Evolutionary conservation across 2,329 filamentous ascomycete species (phyloP), one percentile per base, ranked within the genome.

Genomic region (Claviceps spartinae): DNA sequence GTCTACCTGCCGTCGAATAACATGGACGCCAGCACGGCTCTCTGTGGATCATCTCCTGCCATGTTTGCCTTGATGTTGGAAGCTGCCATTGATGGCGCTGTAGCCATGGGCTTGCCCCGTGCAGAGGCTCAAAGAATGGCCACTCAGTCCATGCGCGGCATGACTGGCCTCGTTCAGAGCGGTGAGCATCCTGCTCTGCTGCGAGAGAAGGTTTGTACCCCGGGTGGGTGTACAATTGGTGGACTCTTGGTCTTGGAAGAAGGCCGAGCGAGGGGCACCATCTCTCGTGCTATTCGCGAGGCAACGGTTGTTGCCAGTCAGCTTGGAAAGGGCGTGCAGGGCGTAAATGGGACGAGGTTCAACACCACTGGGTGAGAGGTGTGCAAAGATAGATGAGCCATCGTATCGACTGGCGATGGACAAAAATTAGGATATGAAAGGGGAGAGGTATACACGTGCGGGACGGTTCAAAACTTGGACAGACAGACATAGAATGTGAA

Each of bases 1-100:
- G 76, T 84, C 18, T 78, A 81, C 57, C 74, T 90, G 1, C 82
- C 85, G 1, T 72, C 82, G 3, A 69, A 71, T 36, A 76, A 75
- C 59, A 88, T 89, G 83, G 83, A 89, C 63, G 83, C 79, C 5
- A 78, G 75, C 44, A 90, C 86, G 0, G 83, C 85, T 1, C 74
- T 91, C 7, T 87, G 83, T 61, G 85, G 84, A 6, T 85, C 83
- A 5, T 84, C 83, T 0, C 85, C 85, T 0, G 86, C 85, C 1
- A 89, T 89, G 68, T 87, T 86, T 59, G 78, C 85, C 1, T 72
- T 91, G 44, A 76, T 90, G 60, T 73, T 88, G 16, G 86, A 91
- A 67, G 84, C 83, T 6, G 77, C 85, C 46, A 81, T 86, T 14
- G 86, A 90, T 59, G 86, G 85, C 6, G 86, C 81, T 4, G 84